Conservation (phyloP, 208 protist species). For the Acanthamoeba divionensis region DNA sequence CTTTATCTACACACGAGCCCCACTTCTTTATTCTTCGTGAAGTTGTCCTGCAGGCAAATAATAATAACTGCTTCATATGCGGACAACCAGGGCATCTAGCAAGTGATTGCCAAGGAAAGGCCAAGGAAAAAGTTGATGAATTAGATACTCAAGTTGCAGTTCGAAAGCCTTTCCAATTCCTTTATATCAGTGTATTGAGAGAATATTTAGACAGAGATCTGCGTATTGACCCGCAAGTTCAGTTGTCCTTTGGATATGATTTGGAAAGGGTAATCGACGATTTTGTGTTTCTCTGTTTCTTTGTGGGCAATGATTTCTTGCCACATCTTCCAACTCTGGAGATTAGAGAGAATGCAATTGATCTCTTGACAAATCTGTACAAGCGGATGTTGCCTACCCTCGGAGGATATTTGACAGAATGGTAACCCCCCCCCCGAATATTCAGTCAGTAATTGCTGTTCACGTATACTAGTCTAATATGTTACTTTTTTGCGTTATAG, state of each 20-base stretch:
- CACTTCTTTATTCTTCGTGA: slow-evolving; percentile 97
- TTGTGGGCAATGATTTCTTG: slow-evolving; percentile 99
- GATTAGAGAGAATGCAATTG: slow-evolving; percentile 91
- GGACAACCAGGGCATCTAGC: not conserved
- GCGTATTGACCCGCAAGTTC: not conserved
- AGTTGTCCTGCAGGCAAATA: slow-evolving; percentile 65
- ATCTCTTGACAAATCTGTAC: slow-evolving; percentile 87
- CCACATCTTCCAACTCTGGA: slow-evolving; percentile 96
- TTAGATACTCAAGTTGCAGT: slow-evolving; percentile 22
- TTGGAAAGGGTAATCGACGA: slow-evolving; percentile 97
- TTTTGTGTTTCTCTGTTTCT: slow-evolving; percentile 98
- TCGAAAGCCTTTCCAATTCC: slow-evolving; percentile 73
- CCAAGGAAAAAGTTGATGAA: not conserved
- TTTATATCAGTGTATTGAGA: slow-evolving; percentile 74
- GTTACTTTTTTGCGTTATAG: too few species aligned
- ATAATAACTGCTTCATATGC: slow-evolving; percentile 44
- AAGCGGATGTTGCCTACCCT: slow-evolving; percentile 65
- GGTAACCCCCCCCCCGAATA: too few species aligned
- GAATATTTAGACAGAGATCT: slow-evolving; percentile 76
- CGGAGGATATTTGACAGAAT: slow-evolving; percentile 79
- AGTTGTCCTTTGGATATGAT: slow-evolving; percentile 75
- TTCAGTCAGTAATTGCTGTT: too few species aligned
- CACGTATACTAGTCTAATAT: too few species aligned
- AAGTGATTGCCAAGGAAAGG: not conserved
- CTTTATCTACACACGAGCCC: slow-evolving; percentile 96